phyloP scores from a whole-genome alignment of 148 eudicot genomes.

The Fallopia convolvulus region DNA sequence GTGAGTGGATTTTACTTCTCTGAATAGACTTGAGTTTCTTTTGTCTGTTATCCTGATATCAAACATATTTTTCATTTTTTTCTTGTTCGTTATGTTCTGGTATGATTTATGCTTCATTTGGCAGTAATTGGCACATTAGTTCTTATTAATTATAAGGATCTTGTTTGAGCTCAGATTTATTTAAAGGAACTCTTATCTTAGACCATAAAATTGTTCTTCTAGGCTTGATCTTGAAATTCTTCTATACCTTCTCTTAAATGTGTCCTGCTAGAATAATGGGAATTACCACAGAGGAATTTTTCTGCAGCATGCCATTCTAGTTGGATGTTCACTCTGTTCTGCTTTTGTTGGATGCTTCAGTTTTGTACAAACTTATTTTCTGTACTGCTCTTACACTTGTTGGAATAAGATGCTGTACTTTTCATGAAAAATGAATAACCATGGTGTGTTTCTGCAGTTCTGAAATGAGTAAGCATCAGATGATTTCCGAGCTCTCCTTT shows the following conservation, averaged over 20 bases:
- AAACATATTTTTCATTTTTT: neutral
- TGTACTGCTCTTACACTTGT: neutral
- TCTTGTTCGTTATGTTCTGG: neutral
- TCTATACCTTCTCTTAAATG: neutral
- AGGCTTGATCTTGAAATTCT: neutral
- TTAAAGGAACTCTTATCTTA: neutral
- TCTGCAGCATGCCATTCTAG: neutral
- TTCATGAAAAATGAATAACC: neutral
- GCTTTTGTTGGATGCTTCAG: neutral
- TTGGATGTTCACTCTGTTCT: neutral
- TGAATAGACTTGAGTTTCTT: neutral
- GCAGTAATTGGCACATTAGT: too few species aligned
- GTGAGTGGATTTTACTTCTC: conserved; percentile 29
- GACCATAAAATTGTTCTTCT: neutral
- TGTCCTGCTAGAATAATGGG: neutral
- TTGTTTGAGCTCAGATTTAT: neutral
- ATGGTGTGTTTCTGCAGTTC: conserved; percentile 38
- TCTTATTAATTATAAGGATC: neutral
- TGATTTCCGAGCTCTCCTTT: conserved; percentile 55
- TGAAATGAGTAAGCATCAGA: conserved; percentile 66
- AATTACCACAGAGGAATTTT: neutral
- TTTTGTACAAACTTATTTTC: neutral
- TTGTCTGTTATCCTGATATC: neutral
- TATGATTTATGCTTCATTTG: neutral
- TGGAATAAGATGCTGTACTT: neutral